Evolutionary conservation across 192 early-diverging fungal genomes (phyloP).

Genomic region (Blastocladiella britannica): DNA sequence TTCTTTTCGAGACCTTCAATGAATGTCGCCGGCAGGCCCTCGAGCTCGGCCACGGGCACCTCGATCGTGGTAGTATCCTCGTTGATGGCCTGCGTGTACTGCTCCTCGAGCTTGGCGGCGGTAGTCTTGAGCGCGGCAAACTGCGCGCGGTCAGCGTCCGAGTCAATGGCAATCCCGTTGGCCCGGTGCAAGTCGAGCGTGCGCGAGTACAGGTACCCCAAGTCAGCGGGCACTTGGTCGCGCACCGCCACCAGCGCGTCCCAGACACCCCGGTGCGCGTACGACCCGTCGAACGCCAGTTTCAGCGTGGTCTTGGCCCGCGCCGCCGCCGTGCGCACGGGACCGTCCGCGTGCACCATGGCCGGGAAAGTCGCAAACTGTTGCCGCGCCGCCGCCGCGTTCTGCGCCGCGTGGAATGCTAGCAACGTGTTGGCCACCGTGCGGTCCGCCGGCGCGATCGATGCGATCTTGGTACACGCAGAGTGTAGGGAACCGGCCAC

Average conservation of each 20-base stretch:
- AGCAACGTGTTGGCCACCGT: not conserved
- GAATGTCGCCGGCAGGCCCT: not conserved
- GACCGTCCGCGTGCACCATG: not conserved
- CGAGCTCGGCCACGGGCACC: not conserved
- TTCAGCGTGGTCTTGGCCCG: not conserved
- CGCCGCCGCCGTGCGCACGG: not conserved
- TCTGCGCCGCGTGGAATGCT: not conserved
- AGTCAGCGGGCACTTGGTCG: not conserved
- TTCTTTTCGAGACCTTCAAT: not conserved
- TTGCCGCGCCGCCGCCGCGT: not conserved
- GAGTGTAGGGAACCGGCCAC: not conserved
- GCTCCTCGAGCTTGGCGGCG: not conserved
- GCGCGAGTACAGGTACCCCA: not conserved
- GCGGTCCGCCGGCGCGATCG: not conserved
- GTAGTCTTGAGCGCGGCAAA: not conserved
- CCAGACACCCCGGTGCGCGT: not conserved
- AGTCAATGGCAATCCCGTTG: not conserved
- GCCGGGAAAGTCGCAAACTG: not conserved
- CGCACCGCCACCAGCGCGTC: not conserved
- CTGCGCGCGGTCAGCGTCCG: not conserved
- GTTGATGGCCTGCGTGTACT: not conserved
- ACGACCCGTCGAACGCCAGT: not conserved
- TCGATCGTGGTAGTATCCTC: not conserved
- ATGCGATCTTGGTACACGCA: not conserved
- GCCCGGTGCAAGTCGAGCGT: not conserved